Base-by-base conservation (phyloP, 371 early-diverging fungal genomes). In the Batkoa obscura region DNA sequence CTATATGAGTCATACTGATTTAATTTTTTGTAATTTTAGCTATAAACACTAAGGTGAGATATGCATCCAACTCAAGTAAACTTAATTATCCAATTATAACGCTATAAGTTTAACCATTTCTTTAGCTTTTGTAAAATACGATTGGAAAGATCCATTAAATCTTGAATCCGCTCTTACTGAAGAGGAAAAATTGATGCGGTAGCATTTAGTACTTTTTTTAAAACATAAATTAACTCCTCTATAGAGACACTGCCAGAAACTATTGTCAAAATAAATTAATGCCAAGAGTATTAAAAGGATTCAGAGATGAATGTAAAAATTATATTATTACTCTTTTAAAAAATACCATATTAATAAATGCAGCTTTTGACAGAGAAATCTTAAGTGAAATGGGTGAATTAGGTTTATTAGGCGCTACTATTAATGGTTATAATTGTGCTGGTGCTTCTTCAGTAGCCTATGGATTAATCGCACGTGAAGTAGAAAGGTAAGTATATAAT, bases 361-460 rank as follows among this genome's bases (percentile, higher is more conserved):
- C 58, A 83, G 81, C 66, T 35, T 94, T 95, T 62, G 91, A 95
- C 68, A 70, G 81, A 15, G 80, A 88, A 51, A 93, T 96, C 56
- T 72, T 95, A 80, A 69, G 63, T 56, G 96, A 95, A 70, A 83
- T 96, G 90, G 97, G 97, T 50, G 81, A 84, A 60, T 67, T 94
- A 50, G 98, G 98, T 47, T 73, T 97, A 50, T 75, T 97, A 35
- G 98, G 98, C 6, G 75, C 91, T 8, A 94, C 94, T 12, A 88
- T 97, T 66, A 75, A 93, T n/a, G 96, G 93, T 3, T 93, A 92
- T 65, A 95, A 88, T 5, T 94, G 94, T 65, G 85, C 96, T 32
- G 98, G 98, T 51, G 94, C 92, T 38, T 97, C 98, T 1, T 88
- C 88, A 1, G 94, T 94, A 32, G 90, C 94, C 13, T 95, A 97